These are phyloP conservation scores for Monosporascus sp. DNA, from an alignment of 2,329 filamentous ascomycete species.

Conservation along the genomic window DNA sequence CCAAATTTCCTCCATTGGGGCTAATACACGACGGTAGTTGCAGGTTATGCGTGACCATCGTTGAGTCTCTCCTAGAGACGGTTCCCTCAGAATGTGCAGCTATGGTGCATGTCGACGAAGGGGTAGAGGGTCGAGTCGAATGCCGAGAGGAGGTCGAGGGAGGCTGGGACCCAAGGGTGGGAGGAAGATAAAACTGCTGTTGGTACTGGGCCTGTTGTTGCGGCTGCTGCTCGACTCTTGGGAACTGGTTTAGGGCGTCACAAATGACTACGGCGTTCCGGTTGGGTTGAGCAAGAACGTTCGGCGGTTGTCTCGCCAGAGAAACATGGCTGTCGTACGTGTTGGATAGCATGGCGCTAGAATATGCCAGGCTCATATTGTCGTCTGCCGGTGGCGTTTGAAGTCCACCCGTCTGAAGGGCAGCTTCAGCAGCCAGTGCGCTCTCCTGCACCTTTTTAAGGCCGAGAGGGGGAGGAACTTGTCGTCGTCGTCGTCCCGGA, in stretches of 20 bases:
- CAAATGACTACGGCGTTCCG: conserved; percentile 26
- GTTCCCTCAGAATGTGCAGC: conserved; percentile 25
- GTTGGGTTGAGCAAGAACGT: conserved; percentile 27
- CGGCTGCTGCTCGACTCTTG: conserved; percentile 13
- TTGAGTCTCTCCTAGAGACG: conserved; percentile 33
- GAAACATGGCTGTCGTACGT: conserved; percentile 40
- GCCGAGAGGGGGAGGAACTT: conserved; percentile 9
- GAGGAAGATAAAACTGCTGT: conserved; percentile 6
- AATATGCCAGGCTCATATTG: conserved; percentile 48
- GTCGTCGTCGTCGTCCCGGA: conserved; percentile 5
- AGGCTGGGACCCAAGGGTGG: conserved; percentile 14
- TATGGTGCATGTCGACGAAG: conserved; percentile 24
- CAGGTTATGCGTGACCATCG: conserved; percentile 53
- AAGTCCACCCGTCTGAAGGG: conserved; percentile 33
- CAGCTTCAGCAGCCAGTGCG: conserved; percentile 17
- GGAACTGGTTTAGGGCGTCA: conserved; percentile 24
- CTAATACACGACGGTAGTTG: conserved; percentile 74
- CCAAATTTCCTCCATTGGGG: conserved; percentile 66
- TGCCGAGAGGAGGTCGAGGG: conserved; percentile 22
- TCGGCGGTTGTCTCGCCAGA: conserved; percentile 32
- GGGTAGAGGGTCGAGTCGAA: conserved; percentile 32
- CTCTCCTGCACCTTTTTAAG: conserved; percentile 15
- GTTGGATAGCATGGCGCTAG: conserved; percentile 36
- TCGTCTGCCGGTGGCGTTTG: conserved; percentile 46
- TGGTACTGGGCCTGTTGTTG: conserved; percentile 7